Percentiles rank a stretch among this genome's conserved stretches.
These are phyloP conservation scores for Oehlia diaphana DNA, from an alignment of 192 early-diverging fungal species.

Conservation along the genomic window DNA sequence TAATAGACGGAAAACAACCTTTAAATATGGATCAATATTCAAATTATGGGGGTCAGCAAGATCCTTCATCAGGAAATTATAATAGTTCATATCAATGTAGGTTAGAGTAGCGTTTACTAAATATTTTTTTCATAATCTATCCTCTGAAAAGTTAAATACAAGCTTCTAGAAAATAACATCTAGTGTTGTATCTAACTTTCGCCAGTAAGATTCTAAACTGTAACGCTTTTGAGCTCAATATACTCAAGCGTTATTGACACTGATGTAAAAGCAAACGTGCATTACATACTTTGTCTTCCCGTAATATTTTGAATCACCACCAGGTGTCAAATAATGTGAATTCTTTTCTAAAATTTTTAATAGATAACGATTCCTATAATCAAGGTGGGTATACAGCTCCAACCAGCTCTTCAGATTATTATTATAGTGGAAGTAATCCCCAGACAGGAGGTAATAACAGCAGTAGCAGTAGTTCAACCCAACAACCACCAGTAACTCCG, in stretches of 20 bases:
- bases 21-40: slow-evolving; percentile 22
- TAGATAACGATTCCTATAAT: slow-evolving; percentile 31
- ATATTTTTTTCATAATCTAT: background rate
- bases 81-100: slow-evolving; percentile 15
- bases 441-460: slow-evolving; percentile 1
- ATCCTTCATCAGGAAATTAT: slow-evolving; percentile 6
- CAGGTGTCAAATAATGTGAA: background rate
- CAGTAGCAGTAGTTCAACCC: slow-evolving; percentile 6
- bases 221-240: background rate
- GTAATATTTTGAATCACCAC: background rate
- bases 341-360: background rate
- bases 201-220: background rate
- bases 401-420: slow-evolving; percentile 19
- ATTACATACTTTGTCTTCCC: background rate
- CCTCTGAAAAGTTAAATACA: slow-evolving; percentile 1
- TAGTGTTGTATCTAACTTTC: background rate
- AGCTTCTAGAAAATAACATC: background rate
- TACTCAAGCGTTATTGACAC: background rate
- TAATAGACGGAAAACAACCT: background rate
- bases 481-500: background rate
- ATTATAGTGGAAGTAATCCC: slow-evolving; percentile 10
- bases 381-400: slow-evolving; percentile 27
- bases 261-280: background rate
- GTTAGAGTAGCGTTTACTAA: background rate
- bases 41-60: slow-evolving; percentile 21